Percentiles rank a stretch among this genome's conserved stretches.
These are phyloP conservation scores for Gossypium schwendimanii DNA, from an alignment of 441 rosid species.

Conservation along the genomic window DNA sequence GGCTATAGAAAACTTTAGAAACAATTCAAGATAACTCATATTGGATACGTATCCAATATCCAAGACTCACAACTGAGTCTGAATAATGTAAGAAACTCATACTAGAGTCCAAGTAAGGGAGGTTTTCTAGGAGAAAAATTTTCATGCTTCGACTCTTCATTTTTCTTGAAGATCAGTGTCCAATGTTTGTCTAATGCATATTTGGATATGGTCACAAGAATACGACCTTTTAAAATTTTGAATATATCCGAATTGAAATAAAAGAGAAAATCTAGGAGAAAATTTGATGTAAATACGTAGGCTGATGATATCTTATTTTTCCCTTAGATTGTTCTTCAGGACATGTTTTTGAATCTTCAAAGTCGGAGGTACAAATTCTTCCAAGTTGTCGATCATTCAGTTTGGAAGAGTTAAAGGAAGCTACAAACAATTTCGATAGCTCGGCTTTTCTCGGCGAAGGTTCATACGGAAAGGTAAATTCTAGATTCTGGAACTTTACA, in stretches of 20 bases:
- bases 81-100: too few species aligned
- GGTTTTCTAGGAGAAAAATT: not conserved
- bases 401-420: slow-evolving; percentile 76
- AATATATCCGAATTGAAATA: too few species aligned
- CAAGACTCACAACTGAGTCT: not conserved
- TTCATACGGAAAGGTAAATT: slow-evolving; percentile 69
- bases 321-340: slow-evolving; percentile 34
- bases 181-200: too few species aligned
- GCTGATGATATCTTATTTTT: not conserved
- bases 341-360: slow-evolving; percentile 63
- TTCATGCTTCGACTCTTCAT: too few species aligned
- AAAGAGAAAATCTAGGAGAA: too few species aligned
- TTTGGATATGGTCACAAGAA: too few species aligned
- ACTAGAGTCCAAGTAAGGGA: too few species aligned
- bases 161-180: too few species aligned
- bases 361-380: slow-evolving; percentile 57
- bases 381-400: slow-evolving; percentile 48
- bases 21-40: not conserved
- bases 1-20: not conserved
- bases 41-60: not conserved
- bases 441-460: slow-evolving; percentile 71
- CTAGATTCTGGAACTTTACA: not conserved
- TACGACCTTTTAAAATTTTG: too few species aligned
- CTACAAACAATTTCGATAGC: slow-evolving; percentile 63
- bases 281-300: not conserved